phyloP scores from a whole-genome alignment of 1,139 yeast genomes.

The Geotrichum carabidarum region DNA sequence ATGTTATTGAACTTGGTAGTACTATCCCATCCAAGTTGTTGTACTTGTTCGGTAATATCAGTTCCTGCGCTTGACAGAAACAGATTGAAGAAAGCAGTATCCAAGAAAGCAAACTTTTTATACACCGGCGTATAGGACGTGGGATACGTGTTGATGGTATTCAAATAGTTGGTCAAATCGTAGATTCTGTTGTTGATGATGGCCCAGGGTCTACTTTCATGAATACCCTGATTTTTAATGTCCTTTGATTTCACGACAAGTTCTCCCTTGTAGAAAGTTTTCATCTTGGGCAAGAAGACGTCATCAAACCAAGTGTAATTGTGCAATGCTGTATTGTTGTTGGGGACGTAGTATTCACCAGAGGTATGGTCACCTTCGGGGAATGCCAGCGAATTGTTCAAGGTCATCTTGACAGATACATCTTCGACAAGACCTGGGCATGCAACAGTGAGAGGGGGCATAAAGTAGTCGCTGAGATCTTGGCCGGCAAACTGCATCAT shows the following conservation, averaged over 20 bases:
- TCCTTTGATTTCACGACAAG: slow-evolving; percentile 35
- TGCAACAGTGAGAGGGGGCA: slow-evolving; percentile 41
- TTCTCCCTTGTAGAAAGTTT: slow-evolving; percentile 38
- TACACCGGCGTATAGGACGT: slow-evolving; percentile 22
- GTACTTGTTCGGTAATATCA: slow-evolving; percentile 38
- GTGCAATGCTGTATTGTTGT: slow-evolving; percentile 33
- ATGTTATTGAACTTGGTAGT: slow-evolving; percentile 31
- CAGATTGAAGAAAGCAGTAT: slow-evolving; percentile 30
- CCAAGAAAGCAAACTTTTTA: slow-evolving; percentile 36
- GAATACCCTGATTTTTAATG: slow-evolving; percentile 25
- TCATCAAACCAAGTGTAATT: slow-evolving; percentile 38
- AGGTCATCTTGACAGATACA: slow-evolving; percentile 28
- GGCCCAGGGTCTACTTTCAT: slow-evolving; percentile 30
- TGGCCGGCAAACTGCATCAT: slow-evolving; percentile 41
- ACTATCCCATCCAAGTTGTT: slow-evolving; percentile 25
- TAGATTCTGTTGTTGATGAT: slow-evolving; percentile 37
- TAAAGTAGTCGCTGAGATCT: slow-evolving; percentile 40
- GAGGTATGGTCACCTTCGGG: slow-evolving; percentile 34
- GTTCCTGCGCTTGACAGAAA: slow-evolving; percentile 33
- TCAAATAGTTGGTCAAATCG: slow-evolving; percentile 39
- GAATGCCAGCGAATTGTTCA: slow-evolving; percentile 34
- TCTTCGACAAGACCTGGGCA: slow-evolving; percentile 40
- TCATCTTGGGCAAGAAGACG: slow-evolving; percentile 36
- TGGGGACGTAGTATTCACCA: slow-evolving; percentile 32
- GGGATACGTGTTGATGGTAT: slow-evolving; percentile 29